A percentile compares a stretch with the other conserved stretches of the same genome.
Evolutionary conservation across 2,329 filamentous ascomycete species (phyloP).

Genomic region (Talaromyces sp.): DNA sequence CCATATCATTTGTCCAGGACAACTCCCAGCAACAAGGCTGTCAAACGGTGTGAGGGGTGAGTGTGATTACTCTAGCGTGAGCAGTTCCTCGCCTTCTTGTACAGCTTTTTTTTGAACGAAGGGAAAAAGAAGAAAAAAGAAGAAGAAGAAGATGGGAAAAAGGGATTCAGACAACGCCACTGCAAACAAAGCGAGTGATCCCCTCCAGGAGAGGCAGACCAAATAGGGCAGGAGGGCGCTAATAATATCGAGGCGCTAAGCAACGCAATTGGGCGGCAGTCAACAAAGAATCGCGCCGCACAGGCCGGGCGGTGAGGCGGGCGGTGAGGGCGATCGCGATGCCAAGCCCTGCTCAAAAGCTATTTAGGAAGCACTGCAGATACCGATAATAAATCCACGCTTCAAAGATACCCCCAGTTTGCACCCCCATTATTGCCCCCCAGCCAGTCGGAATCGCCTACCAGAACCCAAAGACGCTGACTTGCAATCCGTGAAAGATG

Average conservation of each 20-base stretch:
- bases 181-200: not conserved
- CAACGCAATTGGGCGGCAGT: not conserved
- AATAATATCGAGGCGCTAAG: not conserved
- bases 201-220: not conserved
- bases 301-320: slow-evolving; percentile 2
- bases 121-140: not conserved
- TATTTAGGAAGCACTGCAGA: not conserved
- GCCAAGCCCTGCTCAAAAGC: not conserved
- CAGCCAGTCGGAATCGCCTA: not conserved
- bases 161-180: not conserved
- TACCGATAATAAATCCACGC: not conserved
- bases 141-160: not conserved
- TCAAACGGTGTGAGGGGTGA: not conserved
- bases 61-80: not conserved
- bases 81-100: not conserved
- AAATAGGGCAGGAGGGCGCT: not conserved
- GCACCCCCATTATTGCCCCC: not conserved
- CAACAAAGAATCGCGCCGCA: not conserved
- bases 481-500: slow-evolving; percentile 2
- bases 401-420: not conserved
- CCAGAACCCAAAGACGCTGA: not conserved
- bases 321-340: slow-evolving; percentile 4
- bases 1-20: not conserved
- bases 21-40: not conserved
- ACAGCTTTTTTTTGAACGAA: no score